Evolutionary conservation across 371 early-diverging fungal genomes (phyloP), one percentile per base, ranked within the genome.

Genomic region (Apophysomyces trapeziformis): DNA sequence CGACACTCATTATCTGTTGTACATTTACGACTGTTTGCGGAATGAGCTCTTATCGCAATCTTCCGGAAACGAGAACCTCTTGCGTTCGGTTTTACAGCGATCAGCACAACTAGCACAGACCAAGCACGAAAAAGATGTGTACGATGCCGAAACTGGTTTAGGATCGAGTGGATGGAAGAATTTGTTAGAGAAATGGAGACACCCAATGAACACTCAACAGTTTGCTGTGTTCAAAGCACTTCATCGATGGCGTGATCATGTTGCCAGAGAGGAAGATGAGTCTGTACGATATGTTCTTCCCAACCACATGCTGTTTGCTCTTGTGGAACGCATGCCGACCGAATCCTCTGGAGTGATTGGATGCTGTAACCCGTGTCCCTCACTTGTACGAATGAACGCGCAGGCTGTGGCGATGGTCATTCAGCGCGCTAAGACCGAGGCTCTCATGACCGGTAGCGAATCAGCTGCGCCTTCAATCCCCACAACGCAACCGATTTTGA

Each of bases 1-100:
- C 3, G 99, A 99, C 80, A 98, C 99, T 8, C 99, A 98, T 69
- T 99, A 92, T 69, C 85, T 99, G 36, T 81, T 97, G 26, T 94
- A 95, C 74, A 92, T 99, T 54, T 98, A 89, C 74, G 97, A 98
- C 76, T 77, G 88, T 18, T 88, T 99, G 87, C 90, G 94, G 32
- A 92, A 92, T 65, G 94, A 94, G 58, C 76, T 97, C 6, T 46
- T 93, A 54, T 69, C 75, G 37, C 76, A 82, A 46, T 84, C 84
- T 21, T 83, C 80, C 54, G 77, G 66, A 36, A 90, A 89, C 38
- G 79, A 76, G 56, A 90, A 93, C 61, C 81, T 91, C 7, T 65
- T 97, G 58, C 82, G 83, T 41, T 83, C 85, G 1, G 83, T 84
- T 1, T 76, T 97, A 38, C 81, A 85, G 62, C 78, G 91, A 41